Evolutionary conservation across 2,329 filamentous ascomycete genomes (phyloP), one percentile per base, ranked within the genome.

Genomic region (Harringtonia aguacate): DNA sequence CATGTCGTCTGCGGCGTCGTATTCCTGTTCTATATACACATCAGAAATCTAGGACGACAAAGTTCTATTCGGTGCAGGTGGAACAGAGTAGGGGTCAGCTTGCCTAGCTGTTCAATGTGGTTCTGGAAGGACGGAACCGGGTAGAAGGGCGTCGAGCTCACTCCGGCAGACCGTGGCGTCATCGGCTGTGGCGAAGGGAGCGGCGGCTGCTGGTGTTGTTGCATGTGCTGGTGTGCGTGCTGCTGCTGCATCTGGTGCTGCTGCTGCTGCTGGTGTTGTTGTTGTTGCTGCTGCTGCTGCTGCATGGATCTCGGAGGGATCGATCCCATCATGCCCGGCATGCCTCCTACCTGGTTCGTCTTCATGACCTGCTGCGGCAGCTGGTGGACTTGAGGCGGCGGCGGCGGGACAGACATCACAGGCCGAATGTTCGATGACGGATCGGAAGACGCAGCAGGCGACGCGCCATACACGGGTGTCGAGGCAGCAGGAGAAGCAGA

Each of bases 81-180:
- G 59, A 72, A 61, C 71, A 10, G 29, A 64, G 66, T 66, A 63
- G 56, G 69, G 72, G 74, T 63, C 58, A 74, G 72, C 88, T 85
- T 87, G 84, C 90, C 90, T 63, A 97, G 79, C 72, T 95, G 87
- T 64, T 94, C 86, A 65, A 94, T 89, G 63, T 95, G 90, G 62
- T 85, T 92, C 59, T 94, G 87, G 66, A 94, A 95, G 3, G 69
- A 68, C 17, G 86, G 84, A 46, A 86, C 84, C 40, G 85, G 80
- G 60, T 94, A 95, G 65, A 84, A 94, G 43, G 72, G 60, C 39
- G 69, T 61, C 37, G 66, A 58, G 51, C 61, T 62, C 49, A 64
- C 57, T 52, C 64, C 58, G 36, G 58, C 60, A 12, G 50, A 55
- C 57, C 48, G 41, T 5, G 50, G 49, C 2, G 49, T 48, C 13